Evolutionary conservation across 2,329 filamentous ascomycete genomes (phyloP).

Genomic region (Capronia epimyces): DNA sequence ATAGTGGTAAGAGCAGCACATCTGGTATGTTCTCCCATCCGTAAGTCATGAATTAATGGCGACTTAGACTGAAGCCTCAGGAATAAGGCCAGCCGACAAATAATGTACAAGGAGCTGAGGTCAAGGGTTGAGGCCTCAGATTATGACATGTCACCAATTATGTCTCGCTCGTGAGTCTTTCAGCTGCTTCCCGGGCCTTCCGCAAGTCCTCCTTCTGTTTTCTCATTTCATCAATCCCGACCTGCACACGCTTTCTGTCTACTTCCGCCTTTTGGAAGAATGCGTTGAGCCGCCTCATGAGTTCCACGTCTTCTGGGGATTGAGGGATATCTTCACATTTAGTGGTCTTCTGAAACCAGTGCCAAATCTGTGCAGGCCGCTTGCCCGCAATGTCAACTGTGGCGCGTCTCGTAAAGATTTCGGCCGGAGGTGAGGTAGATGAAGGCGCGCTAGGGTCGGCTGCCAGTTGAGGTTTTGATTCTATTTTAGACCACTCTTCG

Average conservation of each 20-base stretch:
- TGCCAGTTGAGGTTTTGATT: conserved; percentile 16
- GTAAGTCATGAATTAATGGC: background rate
- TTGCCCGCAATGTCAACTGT: conserved; percentile 32
- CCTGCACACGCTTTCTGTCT: conserved; percentile 37
- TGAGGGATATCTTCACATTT: conserved; percentile 36
- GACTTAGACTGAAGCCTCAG: background rate
- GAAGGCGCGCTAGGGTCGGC: conserved; percentile 8
- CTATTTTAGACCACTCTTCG: conserved; percentile 14
- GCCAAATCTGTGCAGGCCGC: conserved; percentile 40
- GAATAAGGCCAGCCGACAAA: background rate
- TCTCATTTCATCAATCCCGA: conserved; percentile 40
- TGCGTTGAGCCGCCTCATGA: conserved; percentile 35
- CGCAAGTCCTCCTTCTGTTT: conserved; percentile 43
- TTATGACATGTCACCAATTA: background rate
- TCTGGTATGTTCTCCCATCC: background rate
- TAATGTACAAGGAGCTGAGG: background rate
- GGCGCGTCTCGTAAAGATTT: conserved; percentile 34
- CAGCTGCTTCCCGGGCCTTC: conserved; percentile 42
- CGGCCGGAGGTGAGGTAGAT: conserved; percentile 31
- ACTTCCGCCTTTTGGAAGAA: conserved; percentile 35
- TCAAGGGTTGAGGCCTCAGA: too few species aligned
- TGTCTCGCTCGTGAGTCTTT: conserved; percentile 36
- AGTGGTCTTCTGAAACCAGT: conserved; percentile 39
- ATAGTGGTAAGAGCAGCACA: too few species aligned
- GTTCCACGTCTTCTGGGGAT: conserved; percentile 34